Evolutionary conservation across 192 early-diverging fungal genomes (phyloP), one percentile per base, ranked within the genome.

Genomic region (Coemansia sp.): DNA sequence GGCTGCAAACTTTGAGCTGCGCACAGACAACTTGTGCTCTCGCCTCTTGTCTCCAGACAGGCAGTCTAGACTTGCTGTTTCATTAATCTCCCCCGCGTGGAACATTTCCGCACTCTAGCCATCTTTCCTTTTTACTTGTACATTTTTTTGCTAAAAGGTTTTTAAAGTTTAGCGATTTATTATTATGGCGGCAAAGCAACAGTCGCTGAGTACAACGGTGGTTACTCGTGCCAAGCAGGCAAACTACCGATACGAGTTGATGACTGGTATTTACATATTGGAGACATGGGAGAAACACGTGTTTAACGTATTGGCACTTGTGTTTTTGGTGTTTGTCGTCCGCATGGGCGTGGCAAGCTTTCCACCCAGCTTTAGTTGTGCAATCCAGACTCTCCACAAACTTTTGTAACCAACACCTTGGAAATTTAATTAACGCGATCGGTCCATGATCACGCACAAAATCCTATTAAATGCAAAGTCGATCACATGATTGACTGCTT

Each of bases 241-340:
- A 61, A 84, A 89, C 55, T 91, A 90, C 79, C 87, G 87, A 66
- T 96, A 95, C 60, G 94, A 94, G 73, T 75, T 94, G 23, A 87
- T 89, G 35, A 89, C 90, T 15, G 93, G 90, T 21, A 83, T 93
- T 29, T 94, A 93, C 72, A 92, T 98, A 87, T 76, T 98, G 63
- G 93, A 98, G 60, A 88, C 89, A 12, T 95, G 90, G 90, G 95
- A 98, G 72, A 95, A 92, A 76, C 76, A 83, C 32, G 64, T 91
- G 10, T 88, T 93, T 60, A 93, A 73, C 35, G 39, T 25, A 17
- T 23, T 70, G 29, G 53, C 61, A 3, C 12, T 63, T 14, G 22
- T 63, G 6, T 64, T 59, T 35, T 11, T 70, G 15, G 55, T 23
- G 27, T 76, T 76, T 41, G 35, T 70, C 29, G 38, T 67, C 24